Evolutionary conservation across 768 basidiomycete species (phyloP).

Genomic region (Leucosporidium creatinivorum): DNA sequence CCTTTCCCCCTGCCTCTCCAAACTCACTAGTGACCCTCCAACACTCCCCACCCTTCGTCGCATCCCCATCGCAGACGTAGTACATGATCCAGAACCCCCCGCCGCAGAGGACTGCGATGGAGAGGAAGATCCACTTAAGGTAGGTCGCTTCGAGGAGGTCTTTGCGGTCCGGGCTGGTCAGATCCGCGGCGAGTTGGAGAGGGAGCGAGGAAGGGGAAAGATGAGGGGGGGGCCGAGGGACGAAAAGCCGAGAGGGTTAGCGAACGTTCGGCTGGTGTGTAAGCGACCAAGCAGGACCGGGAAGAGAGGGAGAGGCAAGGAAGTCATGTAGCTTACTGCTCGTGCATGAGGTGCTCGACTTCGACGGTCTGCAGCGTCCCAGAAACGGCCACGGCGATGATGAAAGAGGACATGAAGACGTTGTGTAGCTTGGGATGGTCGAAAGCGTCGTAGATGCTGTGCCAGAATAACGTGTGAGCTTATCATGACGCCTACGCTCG

Average conservation of each 20-base stretch:
- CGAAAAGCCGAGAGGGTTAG: too few species aligned
- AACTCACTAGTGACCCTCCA: constrained; percentile 13
- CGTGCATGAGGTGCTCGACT: constrained; percentile 28
- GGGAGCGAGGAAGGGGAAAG: too few species aligned
- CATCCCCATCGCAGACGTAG: constrained; percentile 4
- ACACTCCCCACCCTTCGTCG: neutral
- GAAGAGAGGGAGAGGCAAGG: neutral
- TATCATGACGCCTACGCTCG: too few species aligned
- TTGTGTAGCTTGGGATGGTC: too few species aligned
- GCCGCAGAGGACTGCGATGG: neutral
- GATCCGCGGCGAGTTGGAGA: too few species aligned
- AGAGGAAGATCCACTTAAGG: constrained; percentile 14
- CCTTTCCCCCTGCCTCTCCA: too few species aligned
- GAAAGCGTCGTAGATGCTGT: too few species aligned
- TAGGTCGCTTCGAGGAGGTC: constrained; percentile 12
- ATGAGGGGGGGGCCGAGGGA: too few species aligned
- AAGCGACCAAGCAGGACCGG: neutral
- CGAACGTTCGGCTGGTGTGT: too few species aligned
- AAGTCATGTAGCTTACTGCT: constrained; percentile 14
- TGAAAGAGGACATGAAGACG: neutral
- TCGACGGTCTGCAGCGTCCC: constrained; percentile 14
- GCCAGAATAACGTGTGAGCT: too few species aligned
- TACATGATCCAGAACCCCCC: neutral
- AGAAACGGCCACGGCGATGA: neutral
- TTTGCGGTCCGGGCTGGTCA: constrained; percentile 19